Conservation (phyloP, 805 yeast species). For the Pichia nanzhaoensis region DNA sequence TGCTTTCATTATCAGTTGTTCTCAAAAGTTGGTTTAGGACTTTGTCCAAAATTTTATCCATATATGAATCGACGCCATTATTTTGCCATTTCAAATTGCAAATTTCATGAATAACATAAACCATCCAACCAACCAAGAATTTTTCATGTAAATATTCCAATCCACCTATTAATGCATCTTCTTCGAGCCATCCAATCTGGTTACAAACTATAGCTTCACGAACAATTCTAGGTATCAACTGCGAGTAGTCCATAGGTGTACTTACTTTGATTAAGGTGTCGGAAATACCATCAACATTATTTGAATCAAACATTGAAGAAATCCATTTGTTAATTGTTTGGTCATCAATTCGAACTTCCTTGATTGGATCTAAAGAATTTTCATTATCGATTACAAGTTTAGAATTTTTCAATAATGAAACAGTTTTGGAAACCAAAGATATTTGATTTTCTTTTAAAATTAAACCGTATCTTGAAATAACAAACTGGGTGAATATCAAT, state of each 20-base stretch:
- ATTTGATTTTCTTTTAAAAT: constrained; percentile 6
- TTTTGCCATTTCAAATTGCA: constrained; percentile 17
- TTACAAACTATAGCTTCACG: constrained; percentile 64
- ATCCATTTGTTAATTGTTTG: constrained; percentile 60
- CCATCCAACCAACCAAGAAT: constrained; percentile 53
- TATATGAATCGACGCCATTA: constrained; percentile 6
- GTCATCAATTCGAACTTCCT: constrained; percentile 6
- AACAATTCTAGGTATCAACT: constrained; percentile 65
- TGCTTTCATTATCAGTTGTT: constrained; percentile 13
- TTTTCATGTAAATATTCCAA: constrained; percentile 83
- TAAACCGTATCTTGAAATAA: constrained; percentile 14
- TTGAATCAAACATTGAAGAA: constrained; percentile 59
- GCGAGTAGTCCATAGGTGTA: constrained; percentile 58
- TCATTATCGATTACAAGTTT: background rate
- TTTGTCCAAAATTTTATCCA: constrained; percentile 12
- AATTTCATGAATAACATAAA: constrained; percentile 35
- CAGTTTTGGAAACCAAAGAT: background rate
- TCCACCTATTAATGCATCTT: constrained; percentile 63
- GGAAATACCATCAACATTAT: constrained; percentile 62
- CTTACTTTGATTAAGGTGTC: constrained; percentile 72
- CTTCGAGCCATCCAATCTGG: constrained; percentile 46
- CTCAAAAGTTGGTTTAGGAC: constrained; percentile 19
- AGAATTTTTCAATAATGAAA: constrained; percentile 7
- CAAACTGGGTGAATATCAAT: constrained; percentile 36
- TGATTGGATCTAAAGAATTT: background rate